Evolutionary conservation across 441 rosid species (phyloP), one percentile per base, ranked within the genome.

Genomic region (Erodium moschatum): DNA sequence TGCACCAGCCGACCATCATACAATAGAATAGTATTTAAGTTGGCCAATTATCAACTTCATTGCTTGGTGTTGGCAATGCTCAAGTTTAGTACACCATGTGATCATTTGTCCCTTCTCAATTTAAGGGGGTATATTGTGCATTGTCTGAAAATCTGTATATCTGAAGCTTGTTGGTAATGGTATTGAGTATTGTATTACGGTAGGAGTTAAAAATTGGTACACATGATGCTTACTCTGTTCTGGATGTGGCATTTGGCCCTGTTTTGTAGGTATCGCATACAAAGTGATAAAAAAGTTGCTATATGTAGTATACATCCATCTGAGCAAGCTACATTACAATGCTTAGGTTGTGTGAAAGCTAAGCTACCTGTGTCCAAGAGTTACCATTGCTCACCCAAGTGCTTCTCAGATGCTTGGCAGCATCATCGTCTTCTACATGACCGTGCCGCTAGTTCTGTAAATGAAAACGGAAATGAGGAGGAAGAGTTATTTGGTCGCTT

Each of bases 401-500:
- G 99, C 79, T 95, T 92, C 78, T 85, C 95, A 0, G 96, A 95
- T 82, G 96, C 98, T 46, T 95, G 99, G 99, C 95, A 90, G 79
- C 98, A 92, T 82, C 99, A 95, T 74, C 95, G 91, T 65, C 88
- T 82, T 73, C 76, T 95, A 67, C 99, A 95, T 77, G 98, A 95
- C 50, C 93, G 97, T 73, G 99, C 99, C 66, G 89, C 91, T 42
- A 90, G 83, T 84, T 83, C 90, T 72, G 84, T 83, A 63, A 94
- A 84, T 6, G 99, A 90, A 77, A 95, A 86, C 70, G 97, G 91
- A 42, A 92, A 85, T 48, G 98, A 87, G 68, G 92, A 89, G 52
- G 96, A 89, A 63, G 96, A 92, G 75, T 78, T 91, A 69, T 91
- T 86, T 71, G 97, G 96, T 21, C 87, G 97, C 64, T 82, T 78